Evolutionary conservation across 2,329 filamentous ascomycete species (phyloP).

Genomic region (Diplodia seriata): DNA sequence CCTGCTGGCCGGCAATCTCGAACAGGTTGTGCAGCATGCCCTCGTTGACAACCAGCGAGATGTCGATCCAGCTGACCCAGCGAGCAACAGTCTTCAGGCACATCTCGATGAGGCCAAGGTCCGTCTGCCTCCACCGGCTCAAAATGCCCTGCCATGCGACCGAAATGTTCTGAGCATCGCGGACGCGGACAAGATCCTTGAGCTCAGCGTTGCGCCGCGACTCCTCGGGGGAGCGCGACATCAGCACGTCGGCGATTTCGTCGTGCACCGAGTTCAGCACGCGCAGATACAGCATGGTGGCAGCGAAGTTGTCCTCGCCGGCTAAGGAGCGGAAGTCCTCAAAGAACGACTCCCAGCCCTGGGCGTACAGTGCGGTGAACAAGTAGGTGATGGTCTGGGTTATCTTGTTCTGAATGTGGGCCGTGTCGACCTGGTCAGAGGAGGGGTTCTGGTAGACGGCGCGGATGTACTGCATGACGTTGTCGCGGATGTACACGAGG

Average conservation of each 20-base stretch:
- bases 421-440: slow-evolving; percentile 69
- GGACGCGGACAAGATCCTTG: slow-evolving; percentile 85
- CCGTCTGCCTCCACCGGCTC: slow-evolving; percentile 71
- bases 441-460: slow-evolving; percentile 68
- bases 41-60: slow-evolving; percentile 84
- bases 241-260: slow-evolving; percentile 92
- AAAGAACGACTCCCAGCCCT: slow-evolving; percentile 87
- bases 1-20: slow-evolving; percentile 79
- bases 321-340: slow-evolving; percentile 87
- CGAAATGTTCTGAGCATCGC: slow-evolving; percentile 88
- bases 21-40: slow-evolving; percentile 83
- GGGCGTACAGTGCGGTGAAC: slow-evolving; percentile 84
- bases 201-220: slow-evolving; percentile 85
- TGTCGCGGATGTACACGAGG: slow-evolving; percentile 78
- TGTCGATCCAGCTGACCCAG: slow-evolving; percentile 99
- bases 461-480: slow-evolving; percentile 79
- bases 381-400: slow-evolving; percentile 95
- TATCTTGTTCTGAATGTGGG: slow-evolving; percentile 91
- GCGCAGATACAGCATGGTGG: slow-evolving; percentile 86
- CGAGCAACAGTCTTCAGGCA: slow-evolving; percentile 90
- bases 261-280: slow-evolving; percentile 91
- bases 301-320: slow-evolving; percentile 73
- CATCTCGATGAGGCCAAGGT: slow-evolving; percentile 80
- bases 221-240: slow-evolving; percentile 78
- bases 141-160: slow-evolving; percentile 92